Conservation (phyloP, 2,329 filamentous ascomycete genomes). For the Diaporthe ampelina region DNA sequence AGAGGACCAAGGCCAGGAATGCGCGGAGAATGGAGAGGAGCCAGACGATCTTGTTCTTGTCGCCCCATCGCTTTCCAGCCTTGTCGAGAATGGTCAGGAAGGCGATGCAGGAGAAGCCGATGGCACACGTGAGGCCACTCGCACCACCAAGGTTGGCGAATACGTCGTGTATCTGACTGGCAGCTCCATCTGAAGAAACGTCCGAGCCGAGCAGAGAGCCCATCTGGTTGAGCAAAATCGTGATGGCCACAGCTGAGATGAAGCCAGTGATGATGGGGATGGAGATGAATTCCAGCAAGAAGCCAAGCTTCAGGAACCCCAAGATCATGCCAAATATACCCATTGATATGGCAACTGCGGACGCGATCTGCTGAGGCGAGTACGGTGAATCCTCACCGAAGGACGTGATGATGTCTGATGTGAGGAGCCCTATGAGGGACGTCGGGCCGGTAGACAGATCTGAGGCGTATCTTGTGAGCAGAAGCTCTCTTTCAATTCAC, state of each 20-base stretch:
- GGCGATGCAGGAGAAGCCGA: conserved; percentile 70
- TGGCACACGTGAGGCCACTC: conserved; percentile 69
- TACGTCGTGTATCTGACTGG: conserved; percentile 70
- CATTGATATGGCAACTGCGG: conserved; percentile 74
- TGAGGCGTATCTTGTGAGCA: conserved; percentile 45
- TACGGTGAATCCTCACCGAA: conserved; percentile 62
- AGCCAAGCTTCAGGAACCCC: conserved; percentile 74
- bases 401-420: conserved; percentile 70
- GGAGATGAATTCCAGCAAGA: conserved; percentile 76
- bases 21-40: conserved; percentile 72
- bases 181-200: conserved; percentile 64
- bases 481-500: neutral
- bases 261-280: conserved; percentile 75
- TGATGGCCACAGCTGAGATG: conserved; percentile 76
- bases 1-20: conserved; percentile 71
- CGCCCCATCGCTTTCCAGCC: conserved; percentile 70
- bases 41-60: conserved; percentile 69
- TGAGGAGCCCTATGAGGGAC: conserved; percentile 74
- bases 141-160: conserved; percentile 69
- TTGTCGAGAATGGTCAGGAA: conserved; percentile 70
- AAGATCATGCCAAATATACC: conserved; percentile 72
- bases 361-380: conserved; percentile 68
- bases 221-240: conserved; percentile 76
- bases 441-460: conserved; percentile 75
- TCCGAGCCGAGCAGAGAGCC: conserved; percentile 70